Evolutionary conservation across 2,329 filamentous ascomycete species (phyloP).

Genomic region (Aspergillus uvarum): DNA sequence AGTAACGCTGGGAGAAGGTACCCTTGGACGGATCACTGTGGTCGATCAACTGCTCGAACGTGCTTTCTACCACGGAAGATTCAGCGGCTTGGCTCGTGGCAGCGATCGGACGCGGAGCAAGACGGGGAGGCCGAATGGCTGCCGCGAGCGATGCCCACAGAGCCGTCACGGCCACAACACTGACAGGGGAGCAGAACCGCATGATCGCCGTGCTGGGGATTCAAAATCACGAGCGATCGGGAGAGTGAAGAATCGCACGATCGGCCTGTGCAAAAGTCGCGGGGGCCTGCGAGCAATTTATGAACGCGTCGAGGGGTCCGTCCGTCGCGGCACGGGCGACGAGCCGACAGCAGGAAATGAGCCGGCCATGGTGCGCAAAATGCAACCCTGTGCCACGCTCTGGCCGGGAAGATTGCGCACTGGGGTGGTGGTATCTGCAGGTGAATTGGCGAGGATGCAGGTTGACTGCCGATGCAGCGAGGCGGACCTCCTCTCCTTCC

Average conservation of each 20-base stretch:
- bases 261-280: not conserved
- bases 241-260: not conserved
- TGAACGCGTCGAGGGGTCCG: not conserved
- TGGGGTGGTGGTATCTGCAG: not conserved
- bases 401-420: not conserved
- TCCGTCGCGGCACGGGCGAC: not conserved
- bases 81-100: not conserved
- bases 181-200: not conserved
- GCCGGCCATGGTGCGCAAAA: not conserved
- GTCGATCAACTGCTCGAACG: slow-evolving; percentile 59
- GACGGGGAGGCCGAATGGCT: not conserved
- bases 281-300: not conserved
- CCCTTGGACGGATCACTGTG: slow-evolving; percentile 57
- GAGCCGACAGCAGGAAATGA: not conserved
- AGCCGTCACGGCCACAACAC: not conserved
- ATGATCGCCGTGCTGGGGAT: not conserved
- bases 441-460: not conserved
- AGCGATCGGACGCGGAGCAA: not conserved
- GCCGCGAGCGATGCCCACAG: not conserved
- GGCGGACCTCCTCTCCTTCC: not conserved
- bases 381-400: not conserved
- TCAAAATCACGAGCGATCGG: not conserved
- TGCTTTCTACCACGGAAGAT: not conserved
- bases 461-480: not conserved
- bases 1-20: slow-evolving; percentile 57